Evolutionary conservation across 2,329 filamentous ascomycete genomes (phyloP), one percentile per base, ranked within the genome.

Genomic region (Aspergillus carbonarius): DNA sequence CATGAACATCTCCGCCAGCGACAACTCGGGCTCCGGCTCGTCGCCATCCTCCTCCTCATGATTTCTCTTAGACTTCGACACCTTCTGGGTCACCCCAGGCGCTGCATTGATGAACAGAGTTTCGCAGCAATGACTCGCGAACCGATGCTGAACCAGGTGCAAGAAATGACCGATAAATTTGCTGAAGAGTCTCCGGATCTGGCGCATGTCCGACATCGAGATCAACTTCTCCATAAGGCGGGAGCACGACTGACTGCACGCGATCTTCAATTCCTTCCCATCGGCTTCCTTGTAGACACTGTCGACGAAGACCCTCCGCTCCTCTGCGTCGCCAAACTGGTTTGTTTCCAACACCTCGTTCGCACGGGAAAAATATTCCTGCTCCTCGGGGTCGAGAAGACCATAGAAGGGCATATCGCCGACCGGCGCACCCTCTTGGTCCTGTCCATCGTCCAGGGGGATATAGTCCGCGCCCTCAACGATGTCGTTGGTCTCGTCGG

Each of bases 41-140:
- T 66, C 71, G 59, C 79, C 75, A 10, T 79, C 76, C 34, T 79
- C 79, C 20, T 80, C 79, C 18, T 73, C 74, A 3, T 63, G 68
- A 48, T 42, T 60, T 64, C 65, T 78, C 69, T 60, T 70, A 72
- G 83, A 64, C 72, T 82, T 74, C 5, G 78, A 75, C 15, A 91
- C 76, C 75, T 96, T 93, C 61, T 88, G 81, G 13, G 89, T 89
- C 37, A 96, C 90, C 10, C 89, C 78, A 1, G 90, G 88, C 0
- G 93, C 93, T 1, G 91, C 89, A 63, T 90, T 86, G 50, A 93
- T 81, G 74, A 99, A 98, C 32, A 99, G 83, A 25, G 91, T 91
- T 78, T 99, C 95, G 73, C 93, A 97, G 77, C 93, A 98, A 79
- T 99, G 95, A 60, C 93, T 96, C 5, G 95, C 95, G 70, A 99